Base-by-base conservation (phyloP, 768 basidiomycete species). In the Lentinula raphanica region DNA sequence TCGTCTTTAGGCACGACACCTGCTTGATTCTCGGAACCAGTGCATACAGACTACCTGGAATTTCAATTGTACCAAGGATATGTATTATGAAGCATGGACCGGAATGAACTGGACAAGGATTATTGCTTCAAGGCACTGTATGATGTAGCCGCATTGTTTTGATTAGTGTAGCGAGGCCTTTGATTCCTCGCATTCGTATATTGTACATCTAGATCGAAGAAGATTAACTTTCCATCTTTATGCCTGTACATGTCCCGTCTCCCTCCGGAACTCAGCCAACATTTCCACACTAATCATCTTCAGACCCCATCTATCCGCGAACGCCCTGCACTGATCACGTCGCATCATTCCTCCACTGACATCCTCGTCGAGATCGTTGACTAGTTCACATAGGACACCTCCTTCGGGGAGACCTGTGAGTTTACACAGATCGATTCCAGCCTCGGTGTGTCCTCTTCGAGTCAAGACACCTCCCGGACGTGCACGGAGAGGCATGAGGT, bases 291-390 rank as follows among this genome's bases (percentile, higher is more conserved):
- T 95, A 67, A 99, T 92, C 86, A 97, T 92, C 68, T 90, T 94
- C 56, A 98, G 67, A 8, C 92, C 90, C 88, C 90, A 94, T 23
- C 79, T 75, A 71, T 92, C 85, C 11, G 97, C 95, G 67, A 99
- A 98, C 36, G 84, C 80, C 61, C 93, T 81, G 67, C 95, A 96
- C 65, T 94, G 95, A 66, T 98, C 95, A 35, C 94, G 75, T 17
- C 95, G 78, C n/a, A 94, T 92, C 97, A 99, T 99, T 15, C 80
- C 85, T 0, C 97, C 97, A 63, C 81, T 73, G 13, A 81, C 81
- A 68, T 98, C 88, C 62, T 98, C 93, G 56, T 98, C 96, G 15
- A 98, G 88, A 63, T 98, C 93, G 54, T 98, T 96, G n/a, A 98
- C 94, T 36, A 98, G 75, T 70, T 99, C 97, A 68, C 97, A 98